A percentile compares a stretch with the other conserved stretches of the same genome.
These are phyloP conservation scores for Colletotrichum sp. DNA, from an alignment of 2,329 filamentous ascomycete species.

Conservation along the genomic window DNA sequence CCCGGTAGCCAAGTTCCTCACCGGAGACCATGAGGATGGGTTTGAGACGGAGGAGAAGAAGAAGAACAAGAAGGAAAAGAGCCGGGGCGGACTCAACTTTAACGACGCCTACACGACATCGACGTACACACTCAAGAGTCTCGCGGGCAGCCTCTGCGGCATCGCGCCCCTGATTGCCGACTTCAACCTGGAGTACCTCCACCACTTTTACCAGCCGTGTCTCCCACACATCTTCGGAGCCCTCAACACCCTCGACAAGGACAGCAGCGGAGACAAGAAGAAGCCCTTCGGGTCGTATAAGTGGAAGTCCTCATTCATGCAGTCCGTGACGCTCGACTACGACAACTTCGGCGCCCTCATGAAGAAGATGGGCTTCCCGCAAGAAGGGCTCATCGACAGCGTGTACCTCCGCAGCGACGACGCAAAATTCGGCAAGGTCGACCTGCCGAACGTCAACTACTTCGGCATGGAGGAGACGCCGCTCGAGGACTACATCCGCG, in stretches of 20 bases:
- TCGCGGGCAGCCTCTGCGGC: slow-evolving; percentile 38
- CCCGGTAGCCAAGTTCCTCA: slow-evolving; percentile 12
- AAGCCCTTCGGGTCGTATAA: slow-evolving; percentile 16
- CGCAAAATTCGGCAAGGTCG: background rate
- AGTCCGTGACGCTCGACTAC: slow-evolving; percentile 22
- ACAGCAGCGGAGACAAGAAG: background rate
- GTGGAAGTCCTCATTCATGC: slow-evolving; percentile 23
- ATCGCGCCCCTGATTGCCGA: slow-evolving; percentile 37
- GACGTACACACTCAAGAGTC: slow-evolving; percentile 41
- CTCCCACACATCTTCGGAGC: slow-evolving; percentile 31
- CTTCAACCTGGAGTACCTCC: slow-evolving; percentile 38
- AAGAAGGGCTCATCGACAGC: slow-evolving; percentile 3
- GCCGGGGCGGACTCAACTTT: slow-evolving; percentile 33
- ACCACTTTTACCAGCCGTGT: slow-evolving; percentile 43
- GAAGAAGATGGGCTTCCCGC: slow-evolving; percentile 25
- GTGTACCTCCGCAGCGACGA: background rate
- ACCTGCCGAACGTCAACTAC: slow-evolving; percentile 37
- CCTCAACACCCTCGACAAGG: slow-evolving; percentile 17
- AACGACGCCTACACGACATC: slow-evolving; percentile 36
- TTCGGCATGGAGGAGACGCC: slow-evolving; percentile 48
- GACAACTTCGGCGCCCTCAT: slow-evolving; percentile 22
- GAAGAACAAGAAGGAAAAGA: background rate
- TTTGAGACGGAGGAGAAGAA: background rate
- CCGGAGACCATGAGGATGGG: slow-evolving; percentile 4
- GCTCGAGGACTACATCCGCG: slow-evolving; percentile 38